Evolutionary conservation across 164 flowering plant species (phyloP).

Genomic region (Magnolia changhungtana): DNA sequence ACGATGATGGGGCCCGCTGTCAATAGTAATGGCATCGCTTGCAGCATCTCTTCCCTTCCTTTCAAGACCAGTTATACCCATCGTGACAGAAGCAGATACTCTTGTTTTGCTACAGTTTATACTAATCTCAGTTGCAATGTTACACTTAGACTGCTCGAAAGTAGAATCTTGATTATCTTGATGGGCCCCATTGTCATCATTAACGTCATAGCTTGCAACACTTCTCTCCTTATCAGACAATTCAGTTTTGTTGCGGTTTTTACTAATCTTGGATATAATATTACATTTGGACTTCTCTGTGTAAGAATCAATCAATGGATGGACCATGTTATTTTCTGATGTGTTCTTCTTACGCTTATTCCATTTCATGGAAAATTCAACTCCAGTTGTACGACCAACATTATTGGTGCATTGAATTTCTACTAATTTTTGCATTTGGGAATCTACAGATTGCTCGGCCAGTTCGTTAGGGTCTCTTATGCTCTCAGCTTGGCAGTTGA

Average conservation of each 20-base stretch:
- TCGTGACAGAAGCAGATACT: background rate
- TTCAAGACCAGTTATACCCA: background rate
- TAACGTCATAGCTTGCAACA: background rate
- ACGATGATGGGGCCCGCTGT: background rate
- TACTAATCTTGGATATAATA: background rate
- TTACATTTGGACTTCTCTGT: background rate
- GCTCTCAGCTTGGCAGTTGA: background rate
- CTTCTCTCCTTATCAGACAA: background rate
- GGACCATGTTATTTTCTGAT: background rate
- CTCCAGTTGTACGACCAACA: background rate
- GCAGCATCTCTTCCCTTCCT: background rate
- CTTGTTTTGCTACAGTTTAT: background rate
- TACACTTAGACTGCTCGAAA: background rate
- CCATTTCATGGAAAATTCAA: background rate
- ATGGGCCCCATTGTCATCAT: background rate
- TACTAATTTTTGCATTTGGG: background rate
- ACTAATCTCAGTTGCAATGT: background rate
- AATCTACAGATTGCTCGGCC: background rate
- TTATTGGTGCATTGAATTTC: background rate
- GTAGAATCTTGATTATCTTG: background rate
- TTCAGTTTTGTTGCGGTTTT: background rate
- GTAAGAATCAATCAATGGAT: background rate
- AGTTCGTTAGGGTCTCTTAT: background rate
- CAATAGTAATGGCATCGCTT: background rate
- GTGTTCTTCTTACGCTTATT: background rate